These are phyloP conservation scores for Chaetomiaceae sp. DNA, from an alignment of 2,329 filamentous ascomycete species.

Conservation along the genomic window DNA sequence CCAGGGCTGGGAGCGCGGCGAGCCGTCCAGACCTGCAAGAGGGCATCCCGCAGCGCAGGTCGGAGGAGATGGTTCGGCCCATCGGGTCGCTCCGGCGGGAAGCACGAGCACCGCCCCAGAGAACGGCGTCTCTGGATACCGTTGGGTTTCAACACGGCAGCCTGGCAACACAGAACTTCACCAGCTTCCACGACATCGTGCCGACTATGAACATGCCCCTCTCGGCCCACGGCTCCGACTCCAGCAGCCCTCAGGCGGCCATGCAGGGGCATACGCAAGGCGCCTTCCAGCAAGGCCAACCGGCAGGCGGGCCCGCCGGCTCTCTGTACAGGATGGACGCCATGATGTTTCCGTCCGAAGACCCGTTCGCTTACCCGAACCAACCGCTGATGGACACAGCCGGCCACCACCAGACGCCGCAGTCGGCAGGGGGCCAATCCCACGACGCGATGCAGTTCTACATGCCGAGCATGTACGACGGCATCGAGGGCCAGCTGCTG, in stretches of 20 bases:
- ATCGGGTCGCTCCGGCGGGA: conserved; percentile 14
- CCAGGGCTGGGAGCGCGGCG: conserved; percentile 32
- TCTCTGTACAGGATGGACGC: conserved; percentile 65
- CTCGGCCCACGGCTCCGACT: conserved; percentile 38
- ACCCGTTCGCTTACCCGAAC: conserved; percentile 76
- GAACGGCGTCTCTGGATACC: conserved; percentile 28
- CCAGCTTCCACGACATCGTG: conserved; percentile 42
- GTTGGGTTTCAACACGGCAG: conserved; percentile 26
- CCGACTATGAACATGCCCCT: conserved; percentile 44
- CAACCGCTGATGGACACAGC: conserved; percentile 33
- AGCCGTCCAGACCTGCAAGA: conserved; percentile 26
- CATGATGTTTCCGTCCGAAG: conserved; percentile 75
- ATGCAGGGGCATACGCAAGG: conserved; percentile 27
- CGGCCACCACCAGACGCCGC: conserved; percentile 31
- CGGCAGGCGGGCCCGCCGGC: conserved; percentile 34
- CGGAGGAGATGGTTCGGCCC: conserved; percentile 27
- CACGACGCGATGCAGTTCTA: conserved; percentile 44
- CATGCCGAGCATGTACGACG: conserved; percentile 53
- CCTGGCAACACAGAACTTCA: conserved; percentile 32
- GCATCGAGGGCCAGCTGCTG: conserved; percentile 69
- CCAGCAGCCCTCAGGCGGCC: conserved; percentile 30
- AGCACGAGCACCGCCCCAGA: conserved; percentile 18
- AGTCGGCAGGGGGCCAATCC: conserved; percentile 28
- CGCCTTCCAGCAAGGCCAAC: conserved; percentile 32
- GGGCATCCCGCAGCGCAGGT: conserved; percentile 22